Evolutionary conservation across 352 stramenopile species (phyloP), one percentile per base, ranked within the genome.

Genomic region (Blastocystis sp.): DNA sequence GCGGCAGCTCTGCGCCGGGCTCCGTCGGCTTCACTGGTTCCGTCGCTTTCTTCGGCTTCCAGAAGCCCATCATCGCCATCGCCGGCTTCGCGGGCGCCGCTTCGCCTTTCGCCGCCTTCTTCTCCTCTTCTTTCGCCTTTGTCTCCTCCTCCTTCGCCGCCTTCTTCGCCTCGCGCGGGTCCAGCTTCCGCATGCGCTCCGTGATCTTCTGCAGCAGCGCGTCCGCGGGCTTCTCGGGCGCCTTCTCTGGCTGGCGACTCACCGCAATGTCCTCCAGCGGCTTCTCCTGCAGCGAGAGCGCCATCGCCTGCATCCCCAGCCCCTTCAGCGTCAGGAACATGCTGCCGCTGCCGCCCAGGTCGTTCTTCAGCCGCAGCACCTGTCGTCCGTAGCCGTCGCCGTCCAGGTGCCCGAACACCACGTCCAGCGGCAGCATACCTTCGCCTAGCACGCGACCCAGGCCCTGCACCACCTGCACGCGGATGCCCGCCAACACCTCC

Each of bases 301-400:
- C 11, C 21, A 61, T 61, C 16, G 24, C 67, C 42, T 48, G 38
- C 4, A 14, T 14, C n/a, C 27, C 40, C 16, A 78, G 67, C 16
- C 42, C 67, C 27, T 78, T 78, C 67, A 78, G 56, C 32, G 67
- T 78, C 11, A 78, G 42, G 48, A 78, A 78, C 27, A 78, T 32
- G 7, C 36, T 78, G 16, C 67, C 46, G 14, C 49, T 7, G 8
- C 14, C 67, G 16, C 67, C 67, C 18, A 7, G 24, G 34, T 57
- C 67, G 29, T 61, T 78, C 67, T 59, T 57, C 42, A 78, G n/a
- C 38, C 57, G 24, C 42, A 61, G 18, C 40, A 78, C 67, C n/a
- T 78, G 67, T 27, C 67, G 42, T 16, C 46, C 21, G 24, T 78
- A 78, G 4, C 67, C 67, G 24, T 78, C 67, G n/a, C 21, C 4